Percentiles rank a stretch among this genome's conserved stretches.
These are phyloP conservation scores for Nelumbo lutea DNA, from an alignment of 164 flowering plant species.

Conservation along the genomic window DNA sequence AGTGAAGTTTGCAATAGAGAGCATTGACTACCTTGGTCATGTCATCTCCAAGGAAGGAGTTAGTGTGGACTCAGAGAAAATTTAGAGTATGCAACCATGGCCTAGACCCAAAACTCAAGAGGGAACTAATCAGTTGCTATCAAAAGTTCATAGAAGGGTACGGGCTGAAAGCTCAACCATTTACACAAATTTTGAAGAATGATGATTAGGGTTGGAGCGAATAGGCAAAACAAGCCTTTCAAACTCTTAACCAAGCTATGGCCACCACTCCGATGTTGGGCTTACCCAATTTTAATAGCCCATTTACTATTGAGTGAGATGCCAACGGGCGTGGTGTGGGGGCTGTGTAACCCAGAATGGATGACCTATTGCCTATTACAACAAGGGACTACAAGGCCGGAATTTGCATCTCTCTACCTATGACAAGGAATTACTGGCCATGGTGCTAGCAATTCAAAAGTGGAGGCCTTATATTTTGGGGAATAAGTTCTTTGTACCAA, in stretches of 20 bases:
- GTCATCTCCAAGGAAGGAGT: neutral
- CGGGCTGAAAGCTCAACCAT: neutral
- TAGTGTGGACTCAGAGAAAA: neutral
- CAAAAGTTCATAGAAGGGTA: neutral
- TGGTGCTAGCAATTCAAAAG: no score
- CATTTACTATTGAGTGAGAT: neutral
- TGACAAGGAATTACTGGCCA: neutral
- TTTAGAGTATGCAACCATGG: neutral
- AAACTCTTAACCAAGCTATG: neutral
- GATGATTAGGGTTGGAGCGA: neutral
- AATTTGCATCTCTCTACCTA: neutral
- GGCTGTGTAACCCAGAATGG: neutral
- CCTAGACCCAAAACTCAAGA: neutral
- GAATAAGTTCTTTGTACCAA: no score
- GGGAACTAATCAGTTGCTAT: neutral
- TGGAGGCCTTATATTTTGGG: no score
- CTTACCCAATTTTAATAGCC: neutral
- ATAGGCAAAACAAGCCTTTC: neutral
- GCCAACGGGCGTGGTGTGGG: neutral
- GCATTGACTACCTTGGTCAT: neutral
- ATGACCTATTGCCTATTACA: neutral
- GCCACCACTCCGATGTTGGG: neutral
- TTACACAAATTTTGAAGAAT: neutral
- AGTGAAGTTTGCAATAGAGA: neutral
- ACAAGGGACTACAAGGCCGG: neutral